Evolutionary conservation across 768 basidiomycete species (phyloP).

Genomic region (Termitomyces sp.): DNA sequence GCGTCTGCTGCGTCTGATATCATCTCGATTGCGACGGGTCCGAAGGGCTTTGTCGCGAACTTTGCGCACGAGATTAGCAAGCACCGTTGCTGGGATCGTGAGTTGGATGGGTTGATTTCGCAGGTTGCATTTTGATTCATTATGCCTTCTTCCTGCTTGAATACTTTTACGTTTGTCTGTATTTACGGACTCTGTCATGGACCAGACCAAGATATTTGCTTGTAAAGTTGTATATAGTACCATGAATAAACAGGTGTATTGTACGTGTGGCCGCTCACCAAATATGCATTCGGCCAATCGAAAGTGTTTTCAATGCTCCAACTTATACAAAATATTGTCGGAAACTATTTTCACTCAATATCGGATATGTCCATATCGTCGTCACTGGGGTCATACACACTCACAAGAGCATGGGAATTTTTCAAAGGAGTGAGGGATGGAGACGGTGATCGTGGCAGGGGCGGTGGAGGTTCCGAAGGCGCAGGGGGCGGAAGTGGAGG

Average conservation of each 20-base stretch:
- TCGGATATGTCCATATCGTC: conserved; percentile 31
- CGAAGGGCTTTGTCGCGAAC: conserved; percentile 50
- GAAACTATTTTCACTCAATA: conserved; percentile 5
- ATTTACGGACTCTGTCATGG: background rate
- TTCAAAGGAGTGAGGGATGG: conserved; percentile 3
- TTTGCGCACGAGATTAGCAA: conserved; percentile 62
- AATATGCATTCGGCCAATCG: background rate
- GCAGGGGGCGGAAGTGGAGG: conserved; percentile 19
- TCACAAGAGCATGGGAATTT: background rate
- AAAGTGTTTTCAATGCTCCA: background rate
- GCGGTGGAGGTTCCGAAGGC: conserved; percentile 9
- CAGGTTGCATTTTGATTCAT: conserved; percentile 40
- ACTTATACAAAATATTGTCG: too few relatives aligned
- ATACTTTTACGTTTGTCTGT: background rate
- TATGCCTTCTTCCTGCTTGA: too few relatives aligned
- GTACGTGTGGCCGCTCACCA: background rate
- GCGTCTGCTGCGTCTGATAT: conserved; percentile 35
- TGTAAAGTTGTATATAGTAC: background rate
- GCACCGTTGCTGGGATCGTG: conserved; percentile 62
- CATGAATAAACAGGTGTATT: too few relatives aligned
- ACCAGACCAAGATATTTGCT: too few relatives aligned
- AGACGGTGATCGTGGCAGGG: conserved; percentile 17
- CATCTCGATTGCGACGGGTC: conserved; percentile 35
- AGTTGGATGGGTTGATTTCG: conserved; percentile 48
- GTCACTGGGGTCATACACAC: background rate